Conservation (phyloP, 2,329 filamentous ascomycete species). For the Alternaria alternata region DNA sequence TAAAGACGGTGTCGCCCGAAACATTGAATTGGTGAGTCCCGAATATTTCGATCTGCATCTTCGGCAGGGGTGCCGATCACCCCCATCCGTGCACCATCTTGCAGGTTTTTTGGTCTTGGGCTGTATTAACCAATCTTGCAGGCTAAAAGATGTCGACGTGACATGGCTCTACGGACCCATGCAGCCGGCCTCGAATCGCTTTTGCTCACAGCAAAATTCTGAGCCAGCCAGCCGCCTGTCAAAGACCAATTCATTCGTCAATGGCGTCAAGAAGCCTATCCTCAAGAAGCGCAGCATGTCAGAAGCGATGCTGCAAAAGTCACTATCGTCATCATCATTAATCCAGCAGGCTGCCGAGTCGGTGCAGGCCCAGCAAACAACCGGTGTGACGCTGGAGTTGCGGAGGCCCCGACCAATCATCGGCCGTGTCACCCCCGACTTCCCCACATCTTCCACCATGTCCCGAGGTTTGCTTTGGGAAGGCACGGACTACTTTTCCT, state of each 20-base stretch:
- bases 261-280: constrained; percentile 81
- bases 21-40: constrained; percentile 84
- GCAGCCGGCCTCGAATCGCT: constrained; percentile 72
- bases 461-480: constrained; percentile 68
- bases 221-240: constrained; percentile 65
- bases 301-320: constrained; percentile 90
- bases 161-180: constrained; percentile 97
- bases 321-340: constrained; percentile 85
- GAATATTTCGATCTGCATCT: constrained; percentile 32
- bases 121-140: constrained; percentile 54
- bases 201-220: constrained; percentile 57
- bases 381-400: constrained; percentile 54
- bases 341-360: constrained; percentile 88
- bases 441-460: constrained; percentile 70
- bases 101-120: constrained; percentile 19
- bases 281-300: constrained; percentile 97
- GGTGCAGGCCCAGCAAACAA: constrained; percentile 82
- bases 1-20: constrained; percentile 89
- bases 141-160: constrained; percentile 96
- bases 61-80: constrained; percentile 36
- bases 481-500: constrained; percentile 71
- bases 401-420: constrained; percentile 64
- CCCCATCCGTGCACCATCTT: constrained; percentile 37
- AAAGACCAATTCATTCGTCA: constrained; percentile 71
- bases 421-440: constrained; percentile 72